Conservation (phyloP, 148 eudicot genomes). For the Vaccinium vitisidaea region DNA sequence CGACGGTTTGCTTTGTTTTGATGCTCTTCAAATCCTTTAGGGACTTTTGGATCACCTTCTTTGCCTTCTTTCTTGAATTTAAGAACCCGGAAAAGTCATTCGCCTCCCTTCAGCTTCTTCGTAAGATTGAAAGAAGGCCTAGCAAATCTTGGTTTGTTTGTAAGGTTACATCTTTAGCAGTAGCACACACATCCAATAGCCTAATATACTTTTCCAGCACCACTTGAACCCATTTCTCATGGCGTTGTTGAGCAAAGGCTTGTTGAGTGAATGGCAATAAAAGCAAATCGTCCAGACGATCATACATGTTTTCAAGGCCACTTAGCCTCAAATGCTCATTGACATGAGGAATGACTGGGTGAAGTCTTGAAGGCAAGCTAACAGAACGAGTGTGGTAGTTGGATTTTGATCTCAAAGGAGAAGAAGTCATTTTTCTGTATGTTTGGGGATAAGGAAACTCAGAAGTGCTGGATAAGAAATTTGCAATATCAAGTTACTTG, state of each 20-base stretch:
- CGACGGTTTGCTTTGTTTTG: neutral
- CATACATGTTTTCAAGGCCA: neutral
- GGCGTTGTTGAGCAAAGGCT: slow-evolving; percentile 1
- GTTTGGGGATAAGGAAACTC: neutral
- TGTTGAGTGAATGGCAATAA: slow-evolving; percentile 20
- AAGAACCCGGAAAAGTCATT: neutral
- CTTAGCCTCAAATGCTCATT: slow-evolving; percentile 19
- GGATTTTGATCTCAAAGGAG: slow-evolving; percentile 8
- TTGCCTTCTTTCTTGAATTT: neutral
- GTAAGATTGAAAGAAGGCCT: neutral
- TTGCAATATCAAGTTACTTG: neutral
- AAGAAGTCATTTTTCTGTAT: neutral
- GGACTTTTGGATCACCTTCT: slow-evolving; percentile 1
- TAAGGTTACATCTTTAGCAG: slow-evolving; percentile 33
- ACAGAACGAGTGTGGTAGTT: slow-evolving; percentile 22
- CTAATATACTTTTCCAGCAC: slow-evolving; percentile 19
- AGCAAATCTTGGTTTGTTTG: slow-evolving; percentile 29
- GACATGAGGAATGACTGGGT: slow-evolving; percentile 18
- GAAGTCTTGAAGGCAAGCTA: slow-evolving; percentile 22
- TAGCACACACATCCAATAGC: slow-evolving; percentile 47
- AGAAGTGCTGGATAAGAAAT: neutral
- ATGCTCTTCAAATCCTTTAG: slow-evolving; percentile 6
- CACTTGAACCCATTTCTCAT: slow-evolving; percentile 8
- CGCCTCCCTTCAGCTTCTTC: neutral
- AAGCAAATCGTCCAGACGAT: slow-evolving; percentile 26